These are phyloP conservation scores for Colletotrichum filicis DNA, from an alignment of 2,329 filamentous ascomycete genomes.

Conservation along the genomic window DNA sequence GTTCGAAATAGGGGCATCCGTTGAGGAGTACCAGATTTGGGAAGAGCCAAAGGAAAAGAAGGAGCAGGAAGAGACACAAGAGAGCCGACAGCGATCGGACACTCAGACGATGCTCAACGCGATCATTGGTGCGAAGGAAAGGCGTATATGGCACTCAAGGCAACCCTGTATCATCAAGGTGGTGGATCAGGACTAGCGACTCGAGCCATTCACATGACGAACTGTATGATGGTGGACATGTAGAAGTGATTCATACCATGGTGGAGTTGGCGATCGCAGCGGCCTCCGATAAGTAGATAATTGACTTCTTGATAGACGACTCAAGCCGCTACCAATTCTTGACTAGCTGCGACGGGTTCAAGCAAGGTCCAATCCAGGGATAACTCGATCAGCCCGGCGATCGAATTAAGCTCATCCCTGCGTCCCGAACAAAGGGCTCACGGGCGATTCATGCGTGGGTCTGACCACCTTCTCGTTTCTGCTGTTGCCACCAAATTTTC, in stretches of 20 bases:
- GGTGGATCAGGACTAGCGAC: constrained; percentile 50
- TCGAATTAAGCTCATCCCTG: constrained; percentile 31
- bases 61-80: constrained; percentile 42
- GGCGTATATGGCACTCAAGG: constrained; percentile 73
- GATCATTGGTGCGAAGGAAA: constrained; percentile 67
- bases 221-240: constrained; percentile 19
- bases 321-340: not conserved
- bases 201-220: constrained; percentile 18
- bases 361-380: not conserved
- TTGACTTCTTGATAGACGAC: not conserved
- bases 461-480: constrained; percentile 31
- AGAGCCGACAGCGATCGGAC: constrained; percentile 57
- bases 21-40: constrained; percentile 80
- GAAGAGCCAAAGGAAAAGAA: constrained; percentile 43
- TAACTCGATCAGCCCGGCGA: constrained; percentile 6
- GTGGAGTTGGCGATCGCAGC: constrained; percentile 20
- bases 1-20: constrained; percentile 82
- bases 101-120: constrained; percentile 69
- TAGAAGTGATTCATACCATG: constrained; percentile 2
- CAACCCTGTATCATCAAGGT: constrained; percentile 67
- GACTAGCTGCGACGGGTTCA: not conserved
- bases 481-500: constrained; percentile 30
- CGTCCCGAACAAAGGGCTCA: constrained; percentile 19
- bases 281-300: constrained; percentile 25
- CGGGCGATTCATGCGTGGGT: constrained; percentile 22